Percentiles rank a stretch among this genome's conserved stretches.
These are phyloP conservation scores for Volvox africanus DNA, from an alignment of 139 green algal genomes.

Conservation along the genomic window DNA sequence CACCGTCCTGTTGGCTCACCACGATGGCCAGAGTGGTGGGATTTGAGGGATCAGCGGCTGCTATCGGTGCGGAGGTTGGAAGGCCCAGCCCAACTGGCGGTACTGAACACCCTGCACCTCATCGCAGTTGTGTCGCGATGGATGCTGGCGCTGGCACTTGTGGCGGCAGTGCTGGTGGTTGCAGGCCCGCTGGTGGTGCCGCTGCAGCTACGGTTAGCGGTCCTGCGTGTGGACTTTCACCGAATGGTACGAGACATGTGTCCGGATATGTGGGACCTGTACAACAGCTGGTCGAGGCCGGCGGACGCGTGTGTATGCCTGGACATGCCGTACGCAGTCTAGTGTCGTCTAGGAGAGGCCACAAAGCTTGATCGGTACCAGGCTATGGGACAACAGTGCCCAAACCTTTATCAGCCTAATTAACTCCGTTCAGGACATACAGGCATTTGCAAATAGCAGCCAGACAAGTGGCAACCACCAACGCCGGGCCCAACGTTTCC, in stretches of 20 bases:
- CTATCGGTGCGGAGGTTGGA: not conserved
- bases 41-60: not conserved
- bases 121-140: not conserved
- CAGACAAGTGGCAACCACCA: no score
- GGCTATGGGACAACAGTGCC: no score
- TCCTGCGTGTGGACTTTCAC: not conserved
- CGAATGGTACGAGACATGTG: not conserved
- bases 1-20: not conserved
- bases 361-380: no score
- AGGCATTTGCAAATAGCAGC: no score
- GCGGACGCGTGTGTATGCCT: not conserved
- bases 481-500: no score
- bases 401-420: no score
- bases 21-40: not conserved
- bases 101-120: not conserved
- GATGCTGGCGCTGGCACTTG: not conserved
- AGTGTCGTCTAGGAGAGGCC: no score
- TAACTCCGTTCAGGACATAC: no score
- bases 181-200: not conserved
- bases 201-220: not conserved
- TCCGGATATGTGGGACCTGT: conserved; percentile 21
- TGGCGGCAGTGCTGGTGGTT: not conserved
- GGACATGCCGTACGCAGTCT: no score
- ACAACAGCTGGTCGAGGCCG: not conserved
- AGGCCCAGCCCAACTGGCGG: not conserved